Percentiles rank a stretch among this genome's conserved stretches.
These are phyloP conservation scores for Aspergillus awamori DNA, from an alignment of 2,329 filamentous ascomycete species.

Conservation along the genomic window DNA sequence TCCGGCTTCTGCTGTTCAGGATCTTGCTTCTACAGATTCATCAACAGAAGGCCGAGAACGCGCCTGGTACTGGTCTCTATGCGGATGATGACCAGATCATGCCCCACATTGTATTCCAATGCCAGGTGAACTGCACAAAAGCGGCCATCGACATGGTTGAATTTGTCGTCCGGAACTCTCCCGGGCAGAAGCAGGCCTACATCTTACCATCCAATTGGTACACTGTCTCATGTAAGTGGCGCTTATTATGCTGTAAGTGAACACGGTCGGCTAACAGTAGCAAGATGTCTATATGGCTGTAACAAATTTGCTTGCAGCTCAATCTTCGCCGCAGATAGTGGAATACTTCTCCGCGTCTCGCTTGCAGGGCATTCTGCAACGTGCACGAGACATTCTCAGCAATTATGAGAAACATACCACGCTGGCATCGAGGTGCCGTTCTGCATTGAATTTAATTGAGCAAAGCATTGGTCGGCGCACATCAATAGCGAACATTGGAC, in stretches of 20 bases:
- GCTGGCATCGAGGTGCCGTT: background rate
- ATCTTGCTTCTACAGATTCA: conserved; percentile 14
- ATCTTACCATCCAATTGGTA: conserved; percentile 1
- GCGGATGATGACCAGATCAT: background rate
- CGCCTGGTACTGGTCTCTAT: background rate
- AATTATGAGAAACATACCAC: background rate
- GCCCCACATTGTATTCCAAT: background rate
- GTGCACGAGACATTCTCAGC: background rate
- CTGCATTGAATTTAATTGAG: background rate
- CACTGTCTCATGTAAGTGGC: background rate
- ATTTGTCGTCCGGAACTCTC: background rate
- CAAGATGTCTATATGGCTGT: conserved; percentile 19
- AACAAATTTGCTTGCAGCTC: conserved; percentile 16
- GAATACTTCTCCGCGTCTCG: conserved; percentile 10
- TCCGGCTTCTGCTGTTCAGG: conserved; percentile 17
- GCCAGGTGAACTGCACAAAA: background rate
- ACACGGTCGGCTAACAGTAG: too few relatives aligned
- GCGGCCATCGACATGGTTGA: conserved; percentile 1
- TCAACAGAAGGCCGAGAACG: background rate
- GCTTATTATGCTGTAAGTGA: too few relatives aligned
- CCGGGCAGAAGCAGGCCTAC: background rate
- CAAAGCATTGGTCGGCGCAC: background rate
- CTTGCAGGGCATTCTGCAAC: background rate
- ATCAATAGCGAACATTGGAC: too few relatives aligned
- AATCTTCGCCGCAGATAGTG: conserved; percentile 10